Percentiles rank a stretch among this genome's conserved stretches.
Evolutionary conservation across 2,329 filamentous ascomycete genomes (phyloP).

Genomic region (Pseudophaeomoniella oleicola): DNA sequence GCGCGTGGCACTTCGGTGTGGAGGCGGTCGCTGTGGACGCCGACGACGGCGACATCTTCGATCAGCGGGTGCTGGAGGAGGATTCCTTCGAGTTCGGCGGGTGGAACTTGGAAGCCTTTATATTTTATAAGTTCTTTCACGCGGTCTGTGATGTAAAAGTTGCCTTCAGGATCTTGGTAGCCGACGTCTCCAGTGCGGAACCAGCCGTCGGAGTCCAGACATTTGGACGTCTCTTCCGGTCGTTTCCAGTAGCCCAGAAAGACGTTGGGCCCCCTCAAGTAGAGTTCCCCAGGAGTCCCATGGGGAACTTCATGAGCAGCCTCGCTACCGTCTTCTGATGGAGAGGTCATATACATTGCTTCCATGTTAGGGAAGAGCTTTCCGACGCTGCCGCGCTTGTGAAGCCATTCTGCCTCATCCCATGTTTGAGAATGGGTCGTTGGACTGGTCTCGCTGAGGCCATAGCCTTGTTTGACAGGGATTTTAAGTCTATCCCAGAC

Average conservation of each 20-base stretch:
- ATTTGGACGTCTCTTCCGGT: constrained; percentile 38
- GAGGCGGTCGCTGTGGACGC: constrained; percentile 16
- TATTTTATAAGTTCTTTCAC: constrained; percentile 47
- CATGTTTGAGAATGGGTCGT: constrained; percentile 60
- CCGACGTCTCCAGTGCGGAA: constrained; percentile 87
- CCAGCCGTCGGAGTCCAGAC: constrained; percentile 53
- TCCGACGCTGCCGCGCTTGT: constrained; percentile 64
- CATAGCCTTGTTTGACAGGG: constrained; percentile 84
- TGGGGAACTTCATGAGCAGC: constrained; percentile 39
- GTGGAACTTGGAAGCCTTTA: constrained; percentile 34
- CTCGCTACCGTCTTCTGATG: constrained; percentile 28
- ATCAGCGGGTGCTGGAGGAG: constrained; percentile 26
- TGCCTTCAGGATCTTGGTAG: constrained; percentile 54
- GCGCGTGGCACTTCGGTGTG: constrained; percentile 27
- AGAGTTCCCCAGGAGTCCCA: constrained; percentile 56
- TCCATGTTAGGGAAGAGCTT: constrained; percentile 64
- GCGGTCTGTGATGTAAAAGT: constrained; percentile 84
- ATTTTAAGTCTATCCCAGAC: constrained; percentile 61
- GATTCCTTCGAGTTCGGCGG: constrained; percentile 32
- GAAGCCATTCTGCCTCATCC: constrained; percentile 55
- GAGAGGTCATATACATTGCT: constrained; percentile 40
- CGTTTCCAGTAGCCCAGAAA: constrained; percentile 51
- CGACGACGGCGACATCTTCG: constrained; percentile 32
- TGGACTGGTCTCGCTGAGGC: constrained; percentile 74
- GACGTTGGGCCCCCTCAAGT: constrained; percentile 48